Conservation (phyloP, 768 basidiomycete species). For the Leucosporidium creatinivorum region DNA sequence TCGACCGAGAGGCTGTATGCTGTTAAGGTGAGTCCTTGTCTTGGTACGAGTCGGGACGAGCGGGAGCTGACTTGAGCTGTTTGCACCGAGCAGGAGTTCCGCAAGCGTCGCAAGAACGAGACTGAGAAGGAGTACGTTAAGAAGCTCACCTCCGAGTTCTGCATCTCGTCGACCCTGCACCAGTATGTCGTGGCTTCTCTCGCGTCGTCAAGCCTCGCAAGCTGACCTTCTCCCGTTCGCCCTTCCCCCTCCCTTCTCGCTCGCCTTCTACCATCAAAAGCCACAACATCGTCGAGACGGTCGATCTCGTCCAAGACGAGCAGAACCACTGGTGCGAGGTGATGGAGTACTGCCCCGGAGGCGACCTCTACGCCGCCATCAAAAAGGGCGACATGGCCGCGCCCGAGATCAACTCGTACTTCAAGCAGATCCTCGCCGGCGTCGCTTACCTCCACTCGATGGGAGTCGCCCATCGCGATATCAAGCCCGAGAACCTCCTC, state of each 20-base stretch:
- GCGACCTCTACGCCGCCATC: slow-evolving; percentile 96
- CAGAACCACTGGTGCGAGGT: slow-evolving; percentile 96
- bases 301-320: slow-evolving; percentile 98
- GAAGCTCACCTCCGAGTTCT: slow-evolving; percentile 98
- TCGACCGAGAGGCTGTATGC: slow-evolving; percentile 85
- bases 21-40: slow-evolving; percentile 66
- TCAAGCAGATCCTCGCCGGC: slow-evolving; percentile 88
- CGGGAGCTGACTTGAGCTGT: not conserved
- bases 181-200: slow-evolving; percentile 23
- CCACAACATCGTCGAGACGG: slow-evolving; percentile 92
- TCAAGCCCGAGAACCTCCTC: slow-evolving; percentile 96
- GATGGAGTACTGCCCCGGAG: slow-evolving; percentile 97
- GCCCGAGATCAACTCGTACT: slow-evolving; percentile 91
- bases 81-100: slow-evolving; percentile 79
- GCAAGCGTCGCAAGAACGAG: slow-evolving; percentile 95
- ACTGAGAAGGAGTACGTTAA: slow-evolving; percentile 99
- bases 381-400: slow-evolving; percentile 91
- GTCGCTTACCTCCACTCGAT: slow-evolving; percentile 88
- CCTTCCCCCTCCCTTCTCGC: not conserved
- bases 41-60: too few species aligned
- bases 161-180: slow-evolving; percentile 82
- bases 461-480: slow-evolving; percentile 94
- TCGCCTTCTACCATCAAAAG: slow-evolving; percentile 51
- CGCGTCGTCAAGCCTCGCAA: too few species aligned
- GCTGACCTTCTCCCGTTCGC: not conserved